Evolutionary conservation across 164 flowering plant genomes (phyloP).

Genomic region (Annona cherimola): DNA sequence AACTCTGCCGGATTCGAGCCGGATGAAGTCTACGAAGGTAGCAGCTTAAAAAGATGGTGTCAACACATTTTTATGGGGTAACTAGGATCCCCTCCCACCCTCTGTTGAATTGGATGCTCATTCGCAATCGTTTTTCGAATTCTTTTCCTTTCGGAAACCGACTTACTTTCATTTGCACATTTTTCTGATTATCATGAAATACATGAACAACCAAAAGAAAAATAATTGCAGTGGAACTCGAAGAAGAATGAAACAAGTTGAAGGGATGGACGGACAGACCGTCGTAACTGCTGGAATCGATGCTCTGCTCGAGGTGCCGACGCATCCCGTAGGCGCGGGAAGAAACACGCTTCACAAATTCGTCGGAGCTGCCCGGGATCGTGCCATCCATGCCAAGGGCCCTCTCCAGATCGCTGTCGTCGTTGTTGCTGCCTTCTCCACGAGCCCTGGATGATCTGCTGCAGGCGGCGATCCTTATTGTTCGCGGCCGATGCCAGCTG

Average conservation of each 20-base stretch:
- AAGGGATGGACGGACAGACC: conserved; percentile 32
- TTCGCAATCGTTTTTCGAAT: too few species aligned
- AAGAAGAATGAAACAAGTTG: not conserved
- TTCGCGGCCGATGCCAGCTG: not conserved
- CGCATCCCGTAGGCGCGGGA: conserved; percentile 96
- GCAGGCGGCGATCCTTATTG: not conserved
- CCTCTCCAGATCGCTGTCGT: conserved; percentile 59
- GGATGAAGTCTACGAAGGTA: too few species aligned
- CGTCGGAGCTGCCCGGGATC: conserved; percentile 74
- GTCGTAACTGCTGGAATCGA: conserved; percentile 87
- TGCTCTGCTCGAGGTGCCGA: conserved; percentile 67
- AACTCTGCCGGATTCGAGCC: too few species aligned
- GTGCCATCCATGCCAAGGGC: conserved; percentile 83
- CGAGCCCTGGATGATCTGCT: not conserved
- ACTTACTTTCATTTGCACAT: too few species aligned
- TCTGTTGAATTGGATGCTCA: too few species aligned
- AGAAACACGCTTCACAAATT: conserved; percentile 86
- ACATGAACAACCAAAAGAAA: too few species aligned
- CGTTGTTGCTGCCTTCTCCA: conserved; percentile 15
- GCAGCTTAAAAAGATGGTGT: too few species aligned
- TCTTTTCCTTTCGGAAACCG: too few species aligned
- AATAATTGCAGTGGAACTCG: too few species aligned
- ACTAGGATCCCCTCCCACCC: too few species aligned
- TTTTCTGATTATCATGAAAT: too few species aligned
- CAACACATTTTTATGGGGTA: too few species aligned